phyloP scores from a whole-genome alignment of 2,329 filamentous ascomycete genomes.

The Gaeumannomyces tritici region DNA sequence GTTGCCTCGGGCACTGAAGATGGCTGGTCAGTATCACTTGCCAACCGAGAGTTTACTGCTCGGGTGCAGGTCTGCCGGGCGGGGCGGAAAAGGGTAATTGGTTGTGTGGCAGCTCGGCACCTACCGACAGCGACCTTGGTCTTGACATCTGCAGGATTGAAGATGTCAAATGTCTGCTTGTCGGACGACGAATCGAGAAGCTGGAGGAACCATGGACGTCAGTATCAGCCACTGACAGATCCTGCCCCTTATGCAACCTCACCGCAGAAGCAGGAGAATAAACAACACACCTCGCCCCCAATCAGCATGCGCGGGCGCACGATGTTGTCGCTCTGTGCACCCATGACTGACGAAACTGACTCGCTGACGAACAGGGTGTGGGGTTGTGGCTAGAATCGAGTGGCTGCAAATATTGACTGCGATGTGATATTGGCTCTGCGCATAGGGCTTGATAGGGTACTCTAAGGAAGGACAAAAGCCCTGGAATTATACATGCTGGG shows the following conservation, averaged over 20 bases:
- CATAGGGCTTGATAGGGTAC: too few species aligned
- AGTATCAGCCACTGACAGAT: too few species aligned
- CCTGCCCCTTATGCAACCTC: too few species aligned
- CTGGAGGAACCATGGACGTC: constrained; percentile 9
- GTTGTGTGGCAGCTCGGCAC: too few species aligned
- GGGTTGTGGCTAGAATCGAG: too few species aligned
- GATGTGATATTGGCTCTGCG: too few species aligned
- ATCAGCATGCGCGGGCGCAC: constrained; percentile 32
- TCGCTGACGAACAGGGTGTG: too few species aligned
- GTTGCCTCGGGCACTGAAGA: constrained; percentile 32
- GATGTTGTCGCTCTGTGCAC: not conserved
- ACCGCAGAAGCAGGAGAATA: not conserved
- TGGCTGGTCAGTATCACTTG: not conserved
- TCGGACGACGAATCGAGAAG: constrained; percentile 36
- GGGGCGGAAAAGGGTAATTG: too few species aligned
- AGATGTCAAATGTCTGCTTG: constrained; percentile 31
- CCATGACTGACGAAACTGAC: not conserved
- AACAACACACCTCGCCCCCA: constrained; percentile 31
- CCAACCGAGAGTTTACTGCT: not conserved
- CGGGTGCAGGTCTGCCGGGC: too few species aligned
- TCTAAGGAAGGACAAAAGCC: too few species aligned
- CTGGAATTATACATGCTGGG: too few species aligned
- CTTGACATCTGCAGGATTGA: constrained; percentile 30
- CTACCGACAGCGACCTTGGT: constrained; percentile 22
- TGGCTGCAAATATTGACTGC: too few species aligned